phyloP scores from a whole-genome alignment of 148 eudicot species.

The Nyssa sinensis region DNA sequence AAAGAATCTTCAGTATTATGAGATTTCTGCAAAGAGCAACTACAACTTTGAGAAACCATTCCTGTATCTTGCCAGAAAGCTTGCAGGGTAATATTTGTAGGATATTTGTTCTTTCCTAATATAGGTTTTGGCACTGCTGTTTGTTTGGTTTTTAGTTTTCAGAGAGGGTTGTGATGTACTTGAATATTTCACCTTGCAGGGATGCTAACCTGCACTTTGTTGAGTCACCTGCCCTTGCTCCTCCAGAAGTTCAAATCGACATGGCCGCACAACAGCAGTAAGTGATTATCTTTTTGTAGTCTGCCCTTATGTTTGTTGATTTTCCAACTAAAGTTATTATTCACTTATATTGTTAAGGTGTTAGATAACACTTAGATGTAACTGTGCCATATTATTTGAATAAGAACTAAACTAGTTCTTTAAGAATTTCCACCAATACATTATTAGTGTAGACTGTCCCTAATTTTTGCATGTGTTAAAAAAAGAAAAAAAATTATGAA shows the following conservation, averaged over 20 bases:
- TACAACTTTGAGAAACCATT: constrained; percentile 33
- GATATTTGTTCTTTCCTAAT: background rate
- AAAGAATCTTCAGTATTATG: constrained; percentile 34
- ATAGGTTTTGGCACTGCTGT: background rate
- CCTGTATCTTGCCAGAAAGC: constrained; percentile 27
- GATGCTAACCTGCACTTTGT: constrained; percentile 28
- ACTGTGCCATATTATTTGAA: no score
- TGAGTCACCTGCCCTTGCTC: constrained; percentile 26
- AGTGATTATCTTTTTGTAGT: background rate
- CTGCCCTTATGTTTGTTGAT: background rate
- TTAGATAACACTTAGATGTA: background rate
- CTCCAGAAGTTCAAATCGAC: constrained; percentile 28
- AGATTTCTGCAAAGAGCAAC: constrained; percentile 36
- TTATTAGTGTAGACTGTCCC: no score
- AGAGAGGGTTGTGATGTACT: background rate
- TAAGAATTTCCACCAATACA: no score
- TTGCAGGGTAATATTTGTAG: constrained; percentile 22
- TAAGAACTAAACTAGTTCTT: no score
- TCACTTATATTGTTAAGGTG: no score
- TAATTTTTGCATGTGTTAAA: no score
- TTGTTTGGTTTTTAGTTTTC: no score
- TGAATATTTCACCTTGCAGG: constrained; percentile 9
- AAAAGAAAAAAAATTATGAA: no score
- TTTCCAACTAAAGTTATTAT: background rate
- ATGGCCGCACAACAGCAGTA: constrained; percentile 23